These are phyloP conservation scores for Alternaria atra DNA, from an alignment of 2,329 filamentous ascomycete genomes.

Conservation along the genomic window DNA sequence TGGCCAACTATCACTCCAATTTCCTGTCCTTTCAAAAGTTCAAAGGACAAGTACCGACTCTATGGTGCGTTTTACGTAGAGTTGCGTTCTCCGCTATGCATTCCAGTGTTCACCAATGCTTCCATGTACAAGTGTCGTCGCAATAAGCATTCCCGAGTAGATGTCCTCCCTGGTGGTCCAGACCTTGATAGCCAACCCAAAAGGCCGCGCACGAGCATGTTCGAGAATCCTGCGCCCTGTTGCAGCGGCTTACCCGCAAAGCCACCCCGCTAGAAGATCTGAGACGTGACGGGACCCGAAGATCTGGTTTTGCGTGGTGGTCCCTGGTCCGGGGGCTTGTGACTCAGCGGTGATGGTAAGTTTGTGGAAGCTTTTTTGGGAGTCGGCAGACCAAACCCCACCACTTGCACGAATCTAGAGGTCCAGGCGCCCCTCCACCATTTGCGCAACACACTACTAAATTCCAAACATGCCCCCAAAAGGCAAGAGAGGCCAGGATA, in stretches of 20 bases:
- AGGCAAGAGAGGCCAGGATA: constrained; percentile 55
- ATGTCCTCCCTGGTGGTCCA: constrained; percentile 36
- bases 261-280: constrained; percentile 32
- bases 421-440: constrained; percentile 18
- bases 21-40: background rate
- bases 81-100: background rate
- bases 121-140: constrained; percentile 34
- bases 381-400: constrained; percentile 18
- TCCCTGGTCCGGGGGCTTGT: constrained; percentile 19
- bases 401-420: constrained; percentile 20
- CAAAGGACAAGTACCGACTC: background rate
- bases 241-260: constrained; percentile 36
- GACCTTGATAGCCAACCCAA: constrained; percentile 32
- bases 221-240: constrained; percentile 21
- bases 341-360: constrained; percentile 26
- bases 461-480: constrained; percentile 57
- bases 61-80: background rate
- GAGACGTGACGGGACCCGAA: constrained; percentile 31
- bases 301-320: constrained; percentile 25
- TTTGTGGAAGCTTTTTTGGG: constrained; percentile 21
- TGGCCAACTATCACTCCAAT: background rate
- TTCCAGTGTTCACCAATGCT: background rate
- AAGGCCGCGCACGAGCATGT: constrained; percentile 30
- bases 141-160: constrained; percentile 46
- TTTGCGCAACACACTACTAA: constrained; percentile 7